Base-by-base conservation (phyloP, 805 yeast genomes). In the Hemisphaericaspora nanyangensis region DNA sequence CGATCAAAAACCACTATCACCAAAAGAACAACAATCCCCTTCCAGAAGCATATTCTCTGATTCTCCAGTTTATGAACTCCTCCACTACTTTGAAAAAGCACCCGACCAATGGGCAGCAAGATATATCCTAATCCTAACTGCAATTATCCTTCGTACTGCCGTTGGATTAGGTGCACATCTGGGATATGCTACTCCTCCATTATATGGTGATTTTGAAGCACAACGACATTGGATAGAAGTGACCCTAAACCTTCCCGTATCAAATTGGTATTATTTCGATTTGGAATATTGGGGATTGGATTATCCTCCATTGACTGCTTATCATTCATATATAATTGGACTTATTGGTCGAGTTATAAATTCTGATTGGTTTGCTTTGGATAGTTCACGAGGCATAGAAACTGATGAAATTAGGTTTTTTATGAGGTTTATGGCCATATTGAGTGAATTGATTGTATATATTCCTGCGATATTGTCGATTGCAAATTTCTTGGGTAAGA, bases 221-320 rank as follows among this genome's bases (percentile, higher is more conserved):
- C 99, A 93, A 60, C 76, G 99, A 48, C 99, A 91, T 60, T 93
- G 99, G 99, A 74, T 93, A 77, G 99, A 93, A 58, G 69, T 91
- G 38, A 91, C 98, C 0, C 79, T 72, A 29, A 79, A 80, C 49
- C 58, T 90, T 35, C 93, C 96, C 0, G 60, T 87, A 1, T 60
- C 65, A 0, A 50, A 83, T 45, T 93, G 99, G 99, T 93, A 93
- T 56, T 85, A 74, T 65, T 88, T 80, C 59, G 96, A 93, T 56
- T 69, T 89, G 32, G 79, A 80, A 49, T 89, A 91, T 65, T 93
- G 99, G 98, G 96, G 98, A 1, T 70, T 93, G 26, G 99, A 93
- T 60, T 93, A 93, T 59, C 99, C 99, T 1, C 98, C 98, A 6
- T 66, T 93, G 45, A 91, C 99, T 0, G 99, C 98, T 0, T 90